Base-by-base conservation (phyloP, 164 flowering plant species). In the Chloranthus sessilifolius region DNA sequence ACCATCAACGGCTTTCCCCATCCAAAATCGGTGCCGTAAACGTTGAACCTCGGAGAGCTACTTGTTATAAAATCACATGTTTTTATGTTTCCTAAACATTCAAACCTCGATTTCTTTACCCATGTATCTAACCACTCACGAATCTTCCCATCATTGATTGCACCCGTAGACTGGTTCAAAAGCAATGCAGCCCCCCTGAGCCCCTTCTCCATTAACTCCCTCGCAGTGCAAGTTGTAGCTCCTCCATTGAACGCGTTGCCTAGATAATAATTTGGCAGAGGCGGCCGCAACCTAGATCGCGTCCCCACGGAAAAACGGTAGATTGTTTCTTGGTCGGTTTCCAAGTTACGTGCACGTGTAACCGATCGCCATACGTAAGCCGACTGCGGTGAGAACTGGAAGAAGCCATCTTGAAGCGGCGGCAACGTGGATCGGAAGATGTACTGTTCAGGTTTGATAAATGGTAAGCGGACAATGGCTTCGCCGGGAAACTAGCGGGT, bases 11-110 rank as follows among this genome's bases (percentile, higher is more conserved):
- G 87, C 21, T 70, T 50, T 2, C 87, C 90, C 84, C 86, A 78
- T 11, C 90, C 90, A 40, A 80, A 83, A 57, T 83, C 90, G 41
- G 76, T 80, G 19, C 76, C 62, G 61, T 78, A 83, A 84, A 83
- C 78, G 0, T 83, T 84, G 42, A 83, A 83, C 34, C 87, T 64
- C 5, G 87, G 87, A 0, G 85, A 81, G 55, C 84, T 78, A 0
- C 87, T 85, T 83, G 79, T 75, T 1, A 84, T 79, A 47, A 83
- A 73, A 65, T 69, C 67, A 8, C 81, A 84, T 7, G 86, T 81
- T 61, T 83, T 82, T 47, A 61, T 59, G 55, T 78, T 79, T 33
- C 85, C 85, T 0, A 81, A 65, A 26, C 82, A 82, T 35, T 75
- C 80, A 46, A 72, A 16, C 61, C 79, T 33, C 28, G 91, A 81